Conservation (phyloP, 495 filamentous ascomycete species). For the Aspergillus wentii region DNA sequence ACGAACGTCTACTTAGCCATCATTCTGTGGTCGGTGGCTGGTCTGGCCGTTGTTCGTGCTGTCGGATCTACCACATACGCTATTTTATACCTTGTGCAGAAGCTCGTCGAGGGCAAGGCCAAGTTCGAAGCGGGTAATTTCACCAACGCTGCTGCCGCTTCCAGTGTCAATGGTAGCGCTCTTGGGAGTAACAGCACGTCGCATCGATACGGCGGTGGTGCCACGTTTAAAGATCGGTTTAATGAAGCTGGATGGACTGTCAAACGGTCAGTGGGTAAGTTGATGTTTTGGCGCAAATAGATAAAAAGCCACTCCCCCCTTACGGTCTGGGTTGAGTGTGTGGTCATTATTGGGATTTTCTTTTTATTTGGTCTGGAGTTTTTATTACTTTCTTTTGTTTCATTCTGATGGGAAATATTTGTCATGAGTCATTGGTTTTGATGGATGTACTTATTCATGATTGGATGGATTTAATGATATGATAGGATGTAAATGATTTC, state of each 20-base stretch:
- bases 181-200: constrained; percentile 14
- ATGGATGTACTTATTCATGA: constrained; percentile 5
- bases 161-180: constrained; percentile 21
- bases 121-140: constrained; percentile 50
- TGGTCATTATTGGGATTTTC: no score
- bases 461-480: constrained; percentile 10
- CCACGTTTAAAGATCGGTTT: constrained; percentile 33
- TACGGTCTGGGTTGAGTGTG: no score
- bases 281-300: constrained; percentile 45
- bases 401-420: no score
- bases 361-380: no score
- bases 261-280: constrained; percentile 29
- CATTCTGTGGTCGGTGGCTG: constrained; percentile 89
- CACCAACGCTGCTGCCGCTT: constrained; percentile 20
- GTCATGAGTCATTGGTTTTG: no score
- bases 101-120: constrained; percentile 78
- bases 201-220: constrained; percentile 29
- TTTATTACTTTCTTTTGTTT: no score
- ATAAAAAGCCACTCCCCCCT: no score
- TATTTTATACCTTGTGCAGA: constrained; percentile 75
- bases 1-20: constrained; percentile 90
- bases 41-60: constrained; percentile 76
- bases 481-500: constrained; percentile 4
- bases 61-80: constrained; percentile 78
- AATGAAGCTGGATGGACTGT: constrained; percentile 33